Evolutionary conservation across 1,139 yeast genomes (phyloP), one percentile per base, ranked within the genome.

Genomic region (Magnusiomyces fungicola): DNA sequence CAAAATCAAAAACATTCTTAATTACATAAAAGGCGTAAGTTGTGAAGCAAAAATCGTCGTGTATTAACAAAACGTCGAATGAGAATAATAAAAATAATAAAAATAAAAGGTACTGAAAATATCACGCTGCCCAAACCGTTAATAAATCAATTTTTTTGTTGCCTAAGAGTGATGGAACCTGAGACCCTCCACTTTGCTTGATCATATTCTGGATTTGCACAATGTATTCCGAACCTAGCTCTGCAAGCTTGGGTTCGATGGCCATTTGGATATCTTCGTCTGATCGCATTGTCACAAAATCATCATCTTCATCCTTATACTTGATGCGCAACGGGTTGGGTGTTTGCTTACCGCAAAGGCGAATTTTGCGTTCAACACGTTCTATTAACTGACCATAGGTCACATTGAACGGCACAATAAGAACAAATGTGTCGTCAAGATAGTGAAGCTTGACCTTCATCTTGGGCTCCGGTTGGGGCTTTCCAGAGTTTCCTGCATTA

Each of bases 291-390:
- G 86, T 81, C 45, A 92, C 95, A 65, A 80, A 84, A 65, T 92
- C 98, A 19, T 95, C 97, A 64, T 92, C 98, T 66, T 92, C 98
- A 67, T 92, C 98, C 64, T 81, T 82, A 62, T 89, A 92, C 65
- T 83, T 83, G 55, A 92, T 73, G 60, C 82, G 77, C 39, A 75
- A 63, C 36, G 69, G 74, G 45, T 67, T 63, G 10, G 66, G 63
- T 6, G 61, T 57, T 47, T 58, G 63, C 64, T 69, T 60, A 30
- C 72, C 71, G 49, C 75, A 69, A 39, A 70, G 63, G 27, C 74
- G 68, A 53, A 76, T 66, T 57, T 75, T 75, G 47, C 71, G 68
- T 53, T 71, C 71, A 12, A 76, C 70, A 12, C 71, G 62, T 21
- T 61, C 63, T 34, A 62, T 67, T 48, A 84, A 70, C 44, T 77